Conservation (phyloP, 2,329 filamentous ascomycete species). For the Diaporthe helianthi region DNA sequence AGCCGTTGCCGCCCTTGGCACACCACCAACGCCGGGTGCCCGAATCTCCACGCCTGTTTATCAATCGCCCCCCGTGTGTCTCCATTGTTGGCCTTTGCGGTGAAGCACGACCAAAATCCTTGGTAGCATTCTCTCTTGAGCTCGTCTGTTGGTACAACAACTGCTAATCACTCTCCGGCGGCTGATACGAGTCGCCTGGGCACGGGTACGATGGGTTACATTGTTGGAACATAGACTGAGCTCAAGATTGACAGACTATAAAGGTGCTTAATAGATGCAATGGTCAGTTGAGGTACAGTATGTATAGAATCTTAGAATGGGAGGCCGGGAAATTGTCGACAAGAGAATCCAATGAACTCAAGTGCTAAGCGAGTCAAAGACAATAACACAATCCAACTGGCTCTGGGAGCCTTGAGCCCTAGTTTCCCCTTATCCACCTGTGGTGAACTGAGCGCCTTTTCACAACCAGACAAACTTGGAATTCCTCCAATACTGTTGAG, state of each 20-base stretch:
- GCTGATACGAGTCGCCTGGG: not conserved
- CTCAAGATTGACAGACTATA: not conserved
- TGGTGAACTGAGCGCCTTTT: no score
- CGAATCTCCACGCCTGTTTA: not conserved
- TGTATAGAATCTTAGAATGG: not conserved
- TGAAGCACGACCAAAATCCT: not conserved
- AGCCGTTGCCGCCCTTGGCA: not conserved
- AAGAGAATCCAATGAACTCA: not conserved
- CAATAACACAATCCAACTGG: not conserved
- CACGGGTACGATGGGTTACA: constrained; percentile 3
- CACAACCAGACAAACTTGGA: no score
- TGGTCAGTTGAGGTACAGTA: not conserved
- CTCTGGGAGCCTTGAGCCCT: not conserved
- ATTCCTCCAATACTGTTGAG: not conserved
- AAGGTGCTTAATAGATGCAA: no score
- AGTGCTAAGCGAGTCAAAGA: not conserved
- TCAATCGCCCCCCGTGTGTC: no score
- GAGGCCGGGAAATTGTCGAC: not conserved
- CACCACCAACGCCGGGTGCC: not conserved
- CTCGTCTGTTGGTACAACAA: not conserved
- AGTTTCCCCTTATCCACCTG: not conserved
- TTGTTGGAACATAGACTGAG: not conserved
- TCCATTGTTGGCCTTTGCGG: not conserved
- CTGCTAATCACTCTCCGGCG: not conserved
- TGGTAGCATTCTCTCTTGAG: not conserved